Evolutionary conservation across 192 early-diverging fungal genomes (phyloP), one percentile per base, ranked within the genome.

Genomic region (Backusella parvicylindrica): DNA sequence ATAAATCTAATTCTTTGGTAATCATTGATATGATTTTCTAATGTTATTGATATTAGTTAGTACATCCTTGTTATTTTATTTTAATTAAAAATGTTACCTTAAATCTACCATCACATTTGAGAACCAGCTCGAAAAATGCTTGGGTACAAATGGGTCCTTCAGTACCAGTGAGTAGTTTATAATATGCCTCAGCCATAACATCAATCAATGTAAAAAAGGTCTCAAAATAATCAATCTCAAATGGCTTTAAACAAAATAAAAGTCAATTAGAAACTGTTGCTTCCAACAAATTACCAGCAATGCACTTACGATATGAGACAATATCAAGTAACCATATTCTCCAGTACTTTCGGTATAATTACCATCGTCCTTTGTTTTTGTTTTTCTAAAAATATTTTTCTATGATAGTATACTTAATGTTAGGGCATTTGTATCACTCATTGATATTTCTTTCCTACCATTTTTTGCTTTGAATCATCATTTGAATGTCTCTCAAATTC

Each of bases 161-260:
- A 13, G 74, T 81, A 21, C 71, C 77, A 63, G 64, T 38, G 15
- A 85, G 66, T 11, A 85, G 40, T 50, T 83, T 85, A 65, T 85
- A 74, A 75, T 92, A 92, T 70, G 87, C 85, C 50, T 90, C 88
- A 4, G 83, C 82, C 6, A 89, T 79, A 13, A 90, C 85, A 67
- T 92, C 88, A 49, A 87, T 87, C 23, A 92, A 79, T 37, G 90
- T 89, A 76, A 87, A 89, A 75, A 90, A 90, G 26, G 86, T 86
- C 69, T 92, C 89, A 36, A 92, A 75, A 81, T 89, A 92, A 75
- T 90, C 89, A 65, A 92, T 68, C 69, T 92, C 90, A 71, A 89
- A 90, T 16, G 90, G 89, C 84, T 85, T 36, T 36, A 31, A 3
- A 68, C n/a, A 41, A 63, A 31, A 67, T 23, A 21, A 18, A 16